phyloP scores from a whole-genome alignment of 2,329 filamentous ascomycete genomes.

The Trichoderma guizhouense region DNA sequence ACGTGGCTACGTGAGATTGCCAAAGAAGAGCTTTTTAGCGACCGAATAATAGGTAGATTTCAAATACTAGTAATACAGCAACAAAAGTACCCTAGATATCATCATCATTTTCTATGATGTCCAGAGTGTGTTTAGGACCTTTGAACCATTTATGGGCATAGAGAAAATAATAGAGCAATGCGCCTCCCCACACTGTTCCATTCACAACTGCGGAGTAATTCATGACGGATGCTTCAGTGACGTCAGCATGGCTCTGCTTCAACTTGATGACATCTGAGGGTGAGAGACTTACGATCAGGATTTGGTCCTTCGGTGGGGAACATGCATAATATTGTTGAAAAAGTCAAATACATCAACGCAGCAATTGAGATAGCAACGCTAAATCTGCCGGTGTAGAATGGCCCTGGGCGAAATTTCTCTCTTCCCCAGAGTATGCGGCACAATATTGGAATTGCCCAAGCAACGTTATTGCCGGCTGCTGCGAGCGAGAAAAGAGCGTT shows the following conservation, averaged over 20 bases:
- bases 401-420: neutral
- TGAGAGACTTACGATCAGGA: neutral
- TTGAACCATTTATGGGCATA: slow-evolving; percentile 4
- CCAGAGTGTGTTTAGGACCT: neutral
- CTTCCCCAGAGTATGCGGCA: neutral
- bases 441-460: neutral
- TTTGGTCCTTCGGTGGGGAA: slow-evolving; percentile 6
- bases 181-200: neutral
- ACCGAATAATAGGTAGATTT: neutral
- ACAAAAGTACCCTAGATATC: neutral
- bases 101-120: neutral
- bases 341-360: neutral
- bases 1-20: neutral
- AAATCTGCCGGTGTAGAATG: neutral
- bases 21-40: neutral
- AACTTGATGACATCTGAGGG: too few species aligned
- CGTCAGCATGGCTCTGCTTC: neutral
- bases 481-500: neutral
- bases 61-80: neutral
- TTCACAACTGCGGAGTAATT: slow-evolving; percentile 1
- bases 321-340: slow-evolving; percentile 9
- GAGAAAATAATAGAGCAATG: neutral
- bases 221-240: neutral
- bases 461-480: neutral
- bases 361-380: neutral